phyloP scores from a whole-genome alignment of 306 rosid genomes.

The Quillaja saponaria region DNA sequence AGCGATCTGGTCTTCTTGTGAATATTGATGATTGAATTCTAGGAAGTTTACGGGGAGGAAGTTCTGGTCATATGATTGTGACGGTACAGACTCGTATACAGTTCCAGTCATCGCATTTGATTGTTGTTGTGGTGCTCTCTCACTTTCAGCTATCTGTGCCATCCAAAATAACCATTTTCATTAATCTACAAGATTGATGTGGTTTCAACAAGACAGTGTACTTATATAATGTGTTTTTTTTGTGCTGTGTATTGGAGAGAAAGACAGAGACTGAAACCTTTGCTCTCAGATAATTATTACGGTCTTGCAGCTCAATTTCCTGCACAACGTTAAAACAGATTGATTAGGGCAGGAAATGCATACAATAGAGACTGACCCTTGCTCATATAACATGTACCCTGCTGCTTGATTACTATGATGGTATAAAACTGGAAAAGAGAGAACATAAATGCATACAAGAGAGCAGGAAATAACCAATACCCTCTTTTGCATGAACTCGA shows the following conservation, averaged over 20 bases:
- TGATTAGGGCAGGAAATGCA: no score
- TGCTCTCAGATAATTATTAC: slow-evolving; percentile 78
- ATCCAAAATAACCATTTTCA: background rate
- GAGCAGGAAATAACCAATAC: slow-evolving; percentile 30
- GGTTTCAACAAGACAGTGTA: slow-evolving; percentile 1
- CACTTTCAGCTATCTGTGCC: slow-evolving; percentile 75
- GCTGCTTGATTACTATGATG: no score
- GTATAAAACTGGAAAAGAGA: background rate
- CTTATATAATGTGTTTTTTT: no score
- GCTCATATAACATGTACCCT: no score
- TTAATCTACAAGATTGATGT: background rate
- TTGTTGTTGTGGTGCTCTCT: slow-evolving; percentile 61
- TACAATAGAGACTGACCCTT: no score
- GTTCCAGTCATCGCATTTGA: slow-evolving; percentile 56
- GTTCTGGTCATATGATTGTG: slow-evolving; percentile 57
- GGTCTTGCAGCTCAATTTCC: slow-evolving; percentile 88
- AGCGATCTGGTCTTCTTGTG: slow-evolving; percentile 68
- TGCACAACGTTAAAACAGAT: no score
- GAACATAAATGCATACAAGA: background rate
- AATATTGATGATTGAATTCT: slow-evolving; percentile 53
- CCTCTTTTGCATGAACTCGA: slow-evolving; percentile 95
- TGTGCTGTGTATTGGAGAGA: background rate
- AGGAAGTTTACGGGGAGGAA: slow-evolving; percentile 62
- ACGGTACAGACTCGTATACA: slow-evolving; percentile 47
- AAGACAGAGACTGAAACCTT: slow-evolving; percentile 49